phyloP scores from a whole-genome alignment of 305 asterid species.

The Fraxinus angustifolia region DNA sequence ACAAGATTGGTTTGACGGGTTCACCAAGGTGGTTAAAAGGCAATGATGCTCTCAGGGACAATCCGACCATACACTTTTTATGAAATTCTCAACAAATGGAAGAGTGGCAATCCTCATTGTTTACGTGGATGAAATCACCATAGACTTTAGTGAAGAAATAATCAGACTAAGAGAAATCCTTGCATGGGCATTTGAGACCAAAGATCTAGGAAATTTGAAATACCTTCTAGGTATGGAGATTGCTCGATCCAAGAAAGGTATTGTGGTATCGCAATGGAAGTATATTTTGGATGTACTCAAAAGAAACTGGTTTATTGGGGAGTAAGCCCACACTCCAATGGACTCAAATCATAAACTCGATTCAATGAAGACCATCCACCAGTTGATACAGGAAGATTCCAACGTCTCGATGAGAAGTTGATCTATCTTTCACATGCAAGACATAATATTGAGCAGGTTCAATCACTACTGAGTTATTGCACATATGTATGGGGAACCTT shows the following conservation, averaged over 20 bases:
- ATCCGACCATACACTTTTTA: neutral
- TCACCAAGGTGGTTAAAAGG: neutral
- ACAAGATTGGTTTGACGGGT: neutral
- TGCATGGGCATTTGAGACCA: neutral
- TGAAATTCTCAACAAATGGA: neutral
- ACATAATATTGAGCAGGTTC: too few relatives aligned
- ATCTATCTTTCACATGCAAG: neutral
- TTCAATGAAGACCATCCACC: neutral
- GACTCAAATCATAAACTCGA: neutral
- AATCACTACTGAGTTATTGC: too few relatives aligned
- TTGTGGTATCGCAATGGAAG: neutral
- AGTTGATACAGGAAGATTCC: too few relatives aligned
- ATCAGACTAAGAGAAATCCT: neutral
- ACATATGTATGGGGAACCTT: too few relatives aligned
- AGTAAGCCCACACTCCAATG: neutral
- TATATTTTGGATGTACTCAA: neutral
- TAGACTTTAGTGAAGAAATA: neutral
- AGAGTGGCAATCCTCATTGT: neutral
- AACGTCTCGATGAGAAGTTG: neutral
- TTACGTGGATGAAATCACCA: neutral
- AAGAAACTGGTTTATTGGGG: neutral
- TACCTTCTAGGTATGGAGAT: neutral
- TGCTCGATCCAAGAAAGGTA: neutral
- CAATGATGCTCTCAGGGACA: neutral
- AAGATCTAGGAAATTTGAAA: neutral